Evolutionary conservation across 805 yeast species (phyloP).

Genomic region (Blastobotrys peoriensis): DNA sequence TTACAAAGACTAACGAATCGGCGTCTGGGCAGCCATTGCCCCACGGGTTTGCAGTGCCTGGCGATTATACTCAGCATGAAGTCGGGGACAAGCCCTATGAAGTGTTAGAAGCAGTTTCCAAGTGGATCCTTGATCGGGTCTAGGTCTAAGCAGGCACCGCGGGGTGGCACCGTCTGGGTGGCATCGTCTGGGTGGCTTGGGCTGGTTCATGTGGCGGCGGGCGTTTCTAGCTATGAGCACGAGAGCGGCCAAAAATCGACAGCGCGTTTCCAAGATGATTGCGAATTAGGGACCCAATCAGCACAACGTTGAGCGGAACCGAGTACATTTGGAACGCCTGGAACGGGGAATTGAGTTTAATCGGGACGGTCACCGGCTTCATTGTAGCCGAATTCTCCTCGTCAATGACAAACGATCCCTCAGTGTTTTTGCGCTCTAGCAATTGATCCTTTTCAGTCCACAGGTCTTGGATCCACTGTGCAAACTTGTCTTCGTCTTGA

Average conservation of each 20-base stretch:
- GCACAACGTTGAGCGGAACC: slow-evolving; percentile 26
- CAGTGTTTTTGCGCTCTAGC: slow-evolving; percentile 53
- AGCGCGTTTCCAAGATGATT: slow-evolving; percentile 10
- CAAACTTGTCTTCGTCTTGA: slow-evolving; percentile 50
- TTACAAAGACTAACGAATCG: slow-evolving; percentile 16
- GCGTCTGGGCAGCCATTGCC: slow-evolving; percentile 30
- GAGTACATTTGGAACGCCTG: slow-evolving; percentile 31
- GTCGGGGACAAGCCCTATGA: slow-evolving; percentile 30
- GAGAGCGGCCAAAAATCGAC: no score
- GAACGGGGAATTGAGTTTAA: slow-evolving; percentile 21
- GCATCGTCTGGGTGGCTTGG: no score
- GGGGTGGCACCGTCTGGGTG: no score
- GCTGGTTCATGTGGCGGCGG: no score
- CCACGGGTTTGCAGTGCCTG: slow-evolving; percentile 38
- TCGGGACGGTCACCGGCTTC: slow-evolving; percentile 16
- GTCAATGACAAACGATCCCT: slow-evolving; percentile 38
- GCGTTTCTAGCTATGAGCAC: no score
- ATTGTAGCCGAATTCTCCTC: slow-evolving; percentile 16
- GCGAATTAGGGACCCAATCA: slow-evolving; percentile 19
- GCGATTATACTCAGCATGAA: slow-evolving; percentile 32
- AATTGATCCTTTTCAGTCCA: slow-evolving; percentile 78
- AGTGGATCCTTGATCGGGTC: slow-evolving; percentile 7
- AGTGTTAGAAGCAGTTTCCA: slow-evolving; percentile 14
- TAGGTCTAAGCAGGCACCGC: not conserved
- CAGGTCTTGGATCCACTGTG: slow-evolving; percentile 62